Percentiles rank a stretch among this genome's conserved stretches.
These are phyloP conservation scores for Yamadazyma jaroonii DNA, from an alignment of 1,139 yeast genomes.

Conservation along the genomic window DNA sequence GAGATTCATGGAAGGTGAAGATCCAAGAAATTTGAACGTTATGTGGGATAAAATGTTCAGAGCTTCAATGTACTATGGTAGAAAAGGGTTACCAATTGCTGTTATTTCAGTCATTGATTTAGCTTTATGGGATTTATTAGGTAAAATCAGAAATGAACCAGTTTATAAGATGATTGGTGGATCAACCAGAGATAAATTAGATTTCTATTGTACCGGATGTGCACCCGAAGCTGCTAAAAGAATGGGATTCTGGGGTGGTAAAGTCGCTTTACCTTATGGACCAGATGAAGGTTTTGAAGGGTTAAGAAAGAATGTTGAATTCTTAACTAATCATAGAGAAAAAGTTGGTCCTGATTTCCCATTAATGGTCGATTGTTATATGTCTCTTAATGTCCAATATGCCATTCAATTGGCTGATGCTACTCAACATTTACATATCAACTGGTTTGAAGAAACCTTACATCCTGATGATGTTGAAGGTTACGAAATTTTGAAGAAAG, in stretches of 20 bases:
- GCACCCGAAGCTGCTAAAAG: slow-evolving; percentile 44
- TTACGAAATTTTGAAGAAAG: slow-evolving; percentile 40
- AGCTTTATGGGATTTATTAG: slow-evolving; percentile 49
- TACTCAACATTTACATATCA: slow-evolving; percentile 41
- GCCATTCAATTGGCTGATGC: slow-evolving; percentile 45
- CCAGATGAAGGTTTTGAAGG: slow-evolving; percentile 50
- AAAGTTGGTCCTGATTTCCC: slow-evolving; percentile 50
- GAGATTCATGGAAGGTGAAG: slow-evolving; percentile 42
- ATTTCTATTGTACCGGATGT: slow-evolving; percentile 48
- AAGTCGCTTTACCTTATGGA: slow-evolving; percentile 48
- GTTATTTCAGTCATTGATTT: slow-evolving; percentile 45
- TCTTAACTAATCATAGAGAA: slow-evolving; percentile 39
- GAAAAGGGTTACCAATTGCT: slow-evolving; percentile 48
- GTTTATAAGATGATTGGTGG: slow-evolving; percentile 52
- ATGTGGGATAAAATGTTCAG: slow-evolving; percentile 49
- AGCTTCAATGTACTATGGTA: slow-evolving; percentile 49
- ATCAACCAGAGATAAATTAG: slow-evolving; percentile 40
- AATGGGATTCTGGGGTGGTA: slow-evolving; percentile 52
- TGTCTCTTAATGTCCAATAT: slow-evolving; percentile 46
- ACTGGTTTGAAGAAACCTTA: slow-evolving; percentile 51
- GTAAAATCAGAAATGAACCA: slow-evolving; percentile 47
- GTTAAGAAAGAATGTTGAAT: slow-evolving; percentile 41
- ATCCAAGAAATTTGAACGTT: slow-evolving; percentile 42
- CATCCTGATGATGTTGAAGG: slow-evolving; percentile 52
- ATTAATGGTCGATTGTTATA: slow-evolving; percentile 50